Evolutionary conservation across 805 yeast genomes (phyloP).

Genomic region (Ogataea nitratoaversa): DNA sequence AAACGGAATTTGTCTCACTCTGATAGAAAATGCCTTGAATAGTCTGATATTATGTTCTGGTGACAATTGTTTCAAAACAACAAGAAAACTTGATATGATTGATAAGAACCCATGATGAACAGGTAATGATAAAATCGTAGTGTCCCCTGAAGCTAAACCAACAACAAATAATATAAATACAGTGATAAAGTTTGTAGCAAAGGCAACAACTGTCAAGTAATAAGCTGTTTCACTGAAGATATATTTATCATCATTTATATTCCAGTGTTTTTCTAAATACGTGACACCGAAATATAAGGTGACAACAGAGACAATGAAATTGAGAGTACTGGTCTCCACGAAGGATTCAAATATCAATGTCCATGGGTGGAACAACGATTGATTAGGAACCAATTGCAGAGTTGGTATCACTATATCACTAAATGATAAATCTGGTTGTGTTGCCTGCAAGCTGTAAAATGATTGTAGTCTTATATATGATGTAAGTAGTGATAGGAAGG

Average conservation of each 20-base stretch:
- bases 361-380: constrained; percentile 57
- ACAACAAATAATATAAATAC: constrained; percentile 33
- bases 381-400: constrained; percentile 61
- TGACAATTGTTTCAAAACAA: constrained; percentile 52
- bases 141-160: constrained; percentile 30
- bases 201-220: constrained; percentile 50
- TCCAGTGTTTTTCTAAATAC: constrained; percentile 51
- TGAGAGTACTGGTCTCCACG: constrained; percentile 50
- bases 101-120: constrained; percentile 47
- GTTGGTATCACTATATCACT: constrained; percentile 43
- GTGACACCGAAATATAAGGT: constrained; percentile 38
- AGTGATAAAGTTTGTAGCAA: constrained; percentile 51
- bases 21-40: constrained; percentile 35
- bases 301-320: constrained; percentile 37
- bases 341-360: constrained; percentile 60
- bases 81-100: constrained; percentile 49
- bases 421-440: constrained; percentile 27
- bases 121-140: constrained; percentile 38
- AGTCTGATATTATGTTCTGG: constrained; percentile 53
- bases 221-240: constrained; percentile 39
- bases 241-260: constrained; percentile 14
- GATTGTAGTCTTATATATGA: constrained; percentile 38
- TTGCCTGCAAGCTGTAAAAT: constrained; percentile 23
- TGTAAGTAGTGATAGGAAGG: constrained; percentile 37
- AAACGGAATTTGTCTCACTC: constrained; percentile 65